Percentiles rank a stretch among this genome's conserved stretches.
Evolutionary conservation across 768 basidiomycete genomes (phyloP).

Genomic region (Mrakia hoshinonis): DNA sequence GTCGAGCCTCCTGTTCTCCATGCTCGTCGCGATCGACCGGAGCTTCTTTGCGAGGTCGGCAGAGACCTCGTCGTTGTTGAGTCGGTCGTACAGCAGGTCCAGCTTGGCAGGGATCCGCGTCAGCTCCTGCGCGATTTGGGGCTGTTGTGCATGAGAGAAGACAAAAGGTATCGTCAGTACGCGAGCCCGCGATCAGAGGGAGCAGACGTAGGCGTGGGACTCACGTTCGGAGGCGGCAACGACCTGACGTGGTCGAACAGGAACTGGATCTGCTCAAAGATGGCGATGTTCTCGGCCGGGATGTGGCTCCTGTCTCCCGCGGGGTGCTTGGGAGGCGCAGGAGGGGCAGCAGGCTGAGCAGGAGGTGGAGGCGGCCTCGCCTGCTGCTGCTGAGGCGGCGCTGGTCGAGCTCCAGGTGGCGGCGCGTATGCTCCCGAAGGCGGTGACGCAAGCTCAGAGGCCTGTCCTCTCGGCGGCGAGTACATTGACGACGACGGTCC

Average conservation of each 20-base stretch:
- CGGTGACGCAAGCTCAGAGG: slow-evolving; percentile 10
- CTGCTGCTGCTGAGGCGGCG: slow-evolving; percentile 7
- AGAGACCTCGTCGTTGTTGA: slow-evolving; percentile 29
- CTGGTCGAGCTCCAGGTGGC: slow-evolving; percentile 28
- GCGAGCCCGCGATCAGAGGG: background rate
- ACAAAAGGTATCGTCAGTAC: background rate
- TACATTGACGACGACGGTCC: slow-evolving; percentile 20
- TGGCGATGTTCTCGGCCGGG: slow-evolving; percentile 56
- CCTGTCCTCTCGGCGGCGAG: slow-evolving; percentile 29
- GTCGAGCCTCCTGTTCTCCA: slow-evolving; percentile 29
- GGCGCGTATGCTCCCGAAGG: slow-evolving; percentile 27
- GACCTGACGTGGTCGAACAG: slow-evolving; percentile 27
- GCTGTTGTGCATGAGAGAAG: background rate
- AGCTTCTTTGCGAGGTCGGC: slow-evolving; percentile 23
- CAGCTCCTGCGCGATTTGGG: slow-evolving; percentile 26
- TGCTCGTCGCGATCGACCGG: slow-evolving; percentile 23
- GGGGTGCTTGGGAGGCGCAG: slow-evolving; percentile 41
- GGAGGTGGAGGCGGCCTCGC: slow-evolving; percentile 37
- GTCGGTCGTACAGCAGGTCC: slow-evolving; percentile 26
- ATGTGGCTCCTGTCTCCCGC: slow-evolving; percentile 88
- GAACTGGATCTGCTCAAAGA: slow-evolving; percentile 46
- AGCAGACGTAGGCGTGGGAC: background rate
- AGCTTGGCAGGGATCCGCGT: slow-evolving; percentile 27
- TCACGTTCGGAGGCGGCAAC: slow-evolving; percentile 27
- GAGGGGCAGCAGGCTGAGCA: slow-evolving; percentile 39